phyloP scores from a whole-genome alignment of 164 flowering plant genomes.

The Litsea cubeba region DNA sequence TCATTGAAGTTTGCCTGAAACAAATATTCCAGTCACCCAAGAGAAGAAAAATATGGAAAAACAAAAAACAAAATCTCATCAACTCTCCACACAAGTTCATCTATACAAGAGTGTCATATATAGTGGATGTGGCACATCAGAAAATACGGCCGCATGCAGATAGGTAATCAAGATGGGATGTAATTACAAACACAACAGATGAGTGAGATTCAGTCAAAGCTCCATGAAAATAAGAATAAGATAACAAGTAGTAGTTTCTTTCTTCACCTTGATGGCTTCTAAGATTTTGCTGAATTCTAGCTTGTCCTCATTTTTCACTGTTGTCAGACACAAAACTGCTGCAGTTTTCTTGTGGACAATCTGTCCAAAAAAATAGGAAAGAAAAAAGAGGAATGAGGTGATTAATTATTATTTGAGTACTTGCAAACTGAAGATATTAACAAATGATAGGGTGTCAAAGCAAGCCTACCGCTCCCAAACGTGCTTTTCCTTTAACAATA shows the following conservation, averaged over 20 bases:
- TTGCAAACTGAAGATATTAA: not conserved
- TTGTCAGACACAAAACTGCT: slow-evolving; percentile 60
- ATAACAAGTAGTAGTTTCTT: not conserved
- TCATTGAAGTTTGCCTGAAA: slow-evolving; percentile 15
- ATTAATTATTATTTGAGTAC: not conserved
- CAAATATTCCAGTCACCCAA: not conserved
- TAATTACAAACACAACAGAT: too few relatives aligned
- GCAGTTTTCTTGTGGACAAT: slow-evolving; percentile 41
- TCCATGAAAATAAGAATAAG: too few relatives aligned
- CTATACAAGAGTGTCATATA: not conserved
- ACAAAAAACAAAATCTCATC: too few relatives aligned
- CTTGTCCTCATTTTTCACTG: slow-evolving; percentile 84
- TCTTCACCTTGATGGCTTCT: slow-evolving; percentile 71
- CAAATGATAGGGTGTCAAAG: not conserved
- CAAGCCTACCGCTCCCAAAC: slow-evolving; percentile 58
- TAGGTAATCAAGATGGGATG: too few relatives aligned
- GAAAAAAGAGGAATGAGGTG: not conserved
- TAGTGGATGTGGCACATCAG: not conserved
- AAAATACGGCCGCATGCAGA: too few relatives aligned
- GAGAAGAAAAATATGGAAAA: not conserved
- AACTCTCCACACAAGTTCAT: too few relatives aligned
- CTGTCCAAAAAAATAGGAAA: not conserved
- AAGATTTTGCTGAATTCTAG: slow-evolving; percentile 74
- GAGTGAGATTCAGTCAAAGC: too few relatives aligned
- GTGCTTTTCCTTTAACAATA: slow-evolving; percentile 79